Base-by-base conservation (phyloP, 2,329 filamentous ascomycete genomes). In the Penicillium paneum region DNA sequence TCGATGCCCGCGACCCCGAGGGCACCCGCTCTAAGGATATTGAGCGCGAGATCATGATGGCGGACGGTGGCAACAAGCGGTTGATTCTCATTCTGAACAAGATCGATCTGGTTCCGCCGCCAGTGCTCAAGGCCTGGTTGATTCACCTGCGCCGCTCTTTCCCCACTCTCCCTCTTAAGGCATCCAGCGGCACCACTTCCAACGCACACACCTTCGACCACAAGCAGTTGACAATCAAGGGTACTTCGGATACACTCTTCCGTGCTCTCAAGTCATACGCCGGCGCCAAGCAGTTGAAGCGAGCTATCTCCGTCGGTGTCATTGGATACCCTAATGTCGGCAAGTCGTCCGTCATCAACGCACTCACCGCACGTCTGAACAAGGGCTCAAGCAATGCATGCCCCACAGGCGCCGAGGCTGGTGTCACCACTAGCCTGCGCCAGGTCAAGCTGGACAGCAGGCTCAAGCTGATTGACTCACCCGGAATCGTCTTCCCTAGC, bases 261-360 rank as follows among this genome's bases (percentile, higher is more conserved):
- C 90, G 87, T 66, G 90, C 92, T 0, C 83, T 97, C 57, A 97
- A 97, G 79, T 87, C 90, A 40, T 97, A 89, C 69, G 90, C 92
- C 10, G 87, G 90, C 54, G 83, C 83, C 57, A 89, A 89, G 66
- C 87, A 95, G 71, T 79, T 97, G 63, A 96, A 96, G 81, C 88
- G 92, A 52, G 88, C 91, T 49, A 85, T 96, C 66, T 92, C 90
- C 19, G 92, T 97, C 57, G 92, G 92, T 61, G 90, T 97, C 58
- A 95, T 97, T 64, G 92, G 92, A 28, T 97, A 96, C 73, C 92
- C 92, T 66, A 97, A 97, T 71, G 92, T 96, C 56, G 92, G 92
- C 71, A 97, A 97, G 79, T 96, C 91, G 28, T 96, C 91, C 47
- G 91, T 97, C 67, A 96, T 97, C 81, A 97, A 97, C 73, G 90